Percentiles rank a stretch among this genome's conserved stretches.
Evolutionary conservation across 495 filamentous ascomycete genomes (phyloP).

Genomic region (Aspergillus indologenus): DNA sequence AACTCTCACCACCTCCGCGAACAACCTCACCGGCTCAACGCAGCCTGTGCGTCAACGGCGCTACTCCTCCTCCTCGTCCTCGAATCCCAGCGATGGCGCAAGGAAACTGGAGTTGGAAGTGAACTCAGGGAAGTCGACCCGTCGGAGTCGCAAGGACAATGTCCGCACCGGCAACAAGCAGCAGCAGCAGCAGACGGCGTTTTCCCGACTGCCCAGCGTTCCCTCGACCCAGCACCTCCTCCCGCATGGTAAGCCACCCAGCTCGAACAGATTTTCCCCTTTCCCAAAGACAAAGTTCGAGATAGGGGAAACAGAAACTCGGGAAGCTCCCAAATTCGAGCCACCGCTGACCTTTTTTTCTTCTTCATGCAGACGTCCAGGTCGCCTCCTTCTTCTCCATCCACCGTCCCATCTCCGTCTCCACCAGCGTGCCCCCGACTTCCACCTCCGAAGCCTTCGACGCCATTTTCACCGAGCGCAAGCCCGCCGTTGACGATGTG

Average conservation of each 20-base stretch:
- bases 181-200: constrained; percentile 40
- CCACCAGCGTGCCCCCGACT: constrained; percentile 68
- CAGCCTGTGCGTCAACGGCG: constrained; percentile 48
- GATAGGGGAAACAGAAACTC: too few species aligned
- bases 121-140: constrained; percentile 35
- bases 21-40: constrained; percentile 31
- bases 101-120: constrained; percentile 41
- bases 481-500: constrained; percentile 59
- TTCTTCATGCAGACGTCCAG: constrained; percentile 62
- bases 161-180: constrained; percentile 38
- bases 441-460: constrained; percentile 72
- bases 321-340: too few species aligned
- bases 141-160: constrained; percentile 39
- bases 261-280: not conserved
- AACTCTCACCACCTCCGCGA: constrained; percentile 30
- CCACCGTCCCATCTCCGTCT: constrained; percentile 89
- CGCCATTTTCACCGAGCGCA: constrained; percentile 66
- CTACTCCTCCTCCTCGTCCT: constrained; percentile 50
- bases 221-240: constrained; percentile 78
- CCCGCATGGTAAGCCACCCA: constrained; percentile 58
- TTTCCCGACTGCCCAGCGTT: constrained; percentile 71
- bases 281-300: too few species aligned
- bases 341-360: constrained; percentile 9
- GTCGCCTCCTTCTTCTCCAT: constrained; percentile 93
- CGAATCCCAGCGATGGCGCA: constrained; percentile 50